phyloP scores from a whole-genome alignment of 345 rosid species.

The Leavenworthia alabamica region DNA sequence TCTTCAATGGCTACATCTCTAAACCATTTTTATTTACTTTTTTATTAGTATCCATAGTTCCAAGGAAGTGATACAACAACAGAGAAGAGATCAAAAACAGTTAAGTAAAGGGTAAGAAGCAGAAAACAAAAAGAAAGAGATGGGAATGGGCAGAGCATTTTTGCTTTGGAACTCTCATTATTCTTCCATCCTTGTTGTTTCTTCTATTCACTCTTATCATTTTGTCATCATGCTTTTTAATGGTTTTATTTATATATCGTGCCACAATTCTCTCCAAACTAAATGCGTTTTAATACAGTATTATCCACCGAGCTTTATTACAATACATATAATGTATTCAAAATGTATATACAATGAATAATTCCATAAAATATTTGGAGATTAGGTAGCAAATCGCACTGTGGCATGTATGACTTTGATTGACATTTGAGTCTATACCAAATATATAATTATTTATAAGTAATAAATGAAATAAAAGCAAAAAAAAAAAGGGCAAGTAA shows the following conservation, averaged over 20 bases:
- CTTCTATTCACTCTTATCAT: conserved; percentile 6
- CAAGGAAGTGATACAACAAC: conserved; percentile 18
- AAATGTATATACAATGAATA: no score
- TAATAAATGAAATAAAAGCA: conserved; percentile 7
- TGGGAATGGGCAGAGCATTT: conserved; percentile 16
- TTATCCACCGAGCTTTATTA: no score
- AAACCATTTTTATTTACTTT: neutral
- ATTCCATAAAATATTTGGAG: no score
- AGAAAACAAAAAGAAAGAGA: conserved; percentile 22
- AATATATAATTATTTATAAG: no score
- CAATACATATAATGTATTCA: no score
- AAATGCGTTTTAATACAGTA: no score
- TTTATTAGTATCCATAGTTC: neutral
- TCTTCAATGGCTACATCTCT: neutral
- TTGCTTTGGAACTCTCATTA: conserved; percentile 29
- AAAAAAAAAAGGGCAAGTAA: neutral
- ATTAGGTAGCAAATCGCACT: conserved; percentile 9
- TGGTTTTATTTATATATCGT: conserved; percentile 12
- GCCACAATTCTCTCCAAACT: no score
- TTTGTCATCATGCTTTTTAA: conserved; percentile 15
- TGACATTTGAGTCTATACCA: conserved; percentile 26
- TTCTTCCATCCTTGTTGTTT: conserved; percentile 8
- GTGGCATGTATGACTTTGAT: conserved; percentile 26
- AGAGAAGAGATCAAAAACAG: conserved; percentile 18
- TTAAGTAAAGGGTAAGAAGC: conserved; percentile 23